Evolutionary conservation across 2,329 filamentous ascomycete species (phyloP).

Genomic region (Fusarium sp.): DNA sequence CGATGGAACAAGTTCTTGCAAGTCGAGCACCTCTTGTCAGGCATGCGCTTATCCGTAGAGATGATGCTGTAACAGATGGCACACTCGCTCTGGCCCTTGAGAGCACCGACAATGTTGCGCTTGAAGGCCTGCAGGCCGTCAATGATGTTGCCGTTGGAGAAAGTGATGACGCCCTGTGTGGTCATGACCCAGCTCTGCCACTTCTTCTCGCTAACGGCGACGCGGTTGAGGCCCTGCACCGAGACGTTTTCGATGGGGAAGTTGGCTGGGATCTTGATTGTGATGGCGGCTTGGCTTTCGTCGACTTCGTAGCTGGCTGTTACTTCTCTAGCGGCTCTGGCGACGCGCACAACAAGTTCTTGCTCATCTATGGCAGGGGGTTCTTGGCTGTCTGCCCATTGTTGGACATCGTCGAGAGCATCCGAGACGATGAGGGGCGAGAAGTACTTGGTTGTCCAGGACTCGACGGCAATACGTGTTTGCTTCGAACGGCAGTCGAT

Average conservation of each 20-base stretch:
- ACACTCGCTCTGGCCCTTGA: constrained; percentile 95
- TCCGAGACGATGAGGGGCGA: constrained; percentile 77
- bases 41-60: constrained; percentile 86
- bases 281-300: constrained; percentile 84
- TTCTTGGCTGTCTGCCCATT: constrained; percentile 72
- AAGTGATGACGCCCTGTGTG: constrained; percentile 92
- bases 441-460: constrained; percentile 88
- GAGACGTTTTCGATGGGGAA: constrained; percentile 86
- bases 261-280: constrained; percentile 81
- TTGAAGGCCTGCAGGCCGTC: constrained; percentile 89
- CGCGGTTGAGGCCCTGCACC: constrained; percentile 82
- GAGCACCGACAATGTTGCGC: constrained; percentile 85
- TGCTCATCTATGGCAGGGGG: constrained; percentile 62
- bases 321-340: constrained; percentile 78
- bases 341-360: constrained; percentile 76
- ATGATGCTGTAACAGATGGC: constrained; percentile 98
- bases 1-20: constrained; percentile 96
- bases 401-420: constrained; percentile 74
- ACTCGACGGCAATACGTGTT: constrained; percentile 81
- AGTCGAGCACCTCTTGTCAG: constrained; percentile 90
- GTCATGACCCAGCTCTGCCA: constrained; percentile 93
- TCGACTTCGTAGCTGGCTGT: constrained; percentile 89
- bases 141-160: constrained; percentile 88
- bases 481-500: constrained; percentile 83
- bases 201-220: constrained; percentile 89